These are phyloP conservation scores for Colletotrichum zoysiae DNA, from an alignment of 2,329 filamentous ascomycete species.

Conservation along the genomic window DNA sequence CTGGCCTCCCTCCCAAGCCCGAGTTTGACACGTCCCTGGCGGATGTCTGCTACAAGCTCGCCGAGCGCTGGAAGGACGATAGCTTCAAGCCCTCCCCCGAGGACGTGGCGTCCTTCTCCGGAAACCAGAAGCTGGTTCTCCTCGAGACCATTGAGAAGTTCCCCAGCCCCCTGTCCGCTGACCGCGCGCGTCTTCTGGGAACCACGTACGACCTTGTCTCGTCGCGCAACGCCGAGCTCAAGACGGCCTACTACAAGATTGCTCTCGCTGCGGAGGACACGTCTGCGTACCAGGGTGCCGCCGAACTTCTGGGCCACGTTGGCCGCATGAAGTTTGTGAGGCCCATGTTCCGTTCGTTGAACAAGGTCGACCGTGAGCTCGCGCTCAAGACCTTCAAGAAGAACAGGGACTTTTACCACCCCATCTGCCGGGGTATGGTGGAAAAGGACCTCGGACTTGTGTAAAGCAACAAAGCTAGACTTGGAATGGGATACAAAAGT, in stretches of 20 bases:
- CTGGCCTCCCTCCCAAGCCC: conserved; percentile 90
- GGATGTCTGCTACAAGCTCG: conserved; percentile 85
- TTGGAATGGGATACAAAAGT: not conserved
- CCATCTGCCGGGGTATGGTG: conserved; percentile 88
- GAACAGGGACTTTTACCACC: conserved; percentile 94
- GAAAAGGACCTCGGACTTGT: conserved; percentile 79
- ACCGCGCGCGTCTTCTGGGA: conserved; percentile 79
- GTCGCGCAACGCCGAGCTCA: conserved; percentile 89
- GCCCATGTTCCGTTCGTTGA: conserved; percentile 82
- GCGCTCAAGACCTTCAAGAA: conserved; percentile 87
- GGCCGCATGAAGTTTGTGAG: conserved; percentile 98
- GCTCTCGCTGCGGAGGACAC: conserved; percentile 81
- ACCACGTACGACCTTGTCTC: conserved; percentile 77
- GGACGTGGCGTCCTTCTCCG: conserved; percentile 81
- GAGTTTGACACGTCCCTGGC: conserved; percentile 90
- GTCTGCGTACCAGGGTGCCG: conserved; percentile 76
- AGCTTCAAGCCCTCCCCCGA: conserved; percentile 72
- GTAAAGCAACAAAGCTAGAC: not conserved
- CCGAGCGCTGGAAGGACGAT: conserved; percentile 81
- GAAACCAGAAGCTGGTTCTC: conserved; percentile 93
- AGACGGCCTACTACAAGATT: conserved; percentile 82
- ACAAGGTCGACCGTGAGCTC: conserved; percentile 78
- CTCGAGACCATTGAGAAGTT: conserved; percentile 83
- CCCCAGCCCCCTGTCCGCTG: conserved; percentile 70
- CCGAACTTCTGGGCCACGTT: conserved; percentile 81